A percentile compares a stretch with the other conserved stretches of the same genome.
Conservation (phyloP, 2,329 filamentous ascomycete species). For the Penicillium hordei region DNA sequence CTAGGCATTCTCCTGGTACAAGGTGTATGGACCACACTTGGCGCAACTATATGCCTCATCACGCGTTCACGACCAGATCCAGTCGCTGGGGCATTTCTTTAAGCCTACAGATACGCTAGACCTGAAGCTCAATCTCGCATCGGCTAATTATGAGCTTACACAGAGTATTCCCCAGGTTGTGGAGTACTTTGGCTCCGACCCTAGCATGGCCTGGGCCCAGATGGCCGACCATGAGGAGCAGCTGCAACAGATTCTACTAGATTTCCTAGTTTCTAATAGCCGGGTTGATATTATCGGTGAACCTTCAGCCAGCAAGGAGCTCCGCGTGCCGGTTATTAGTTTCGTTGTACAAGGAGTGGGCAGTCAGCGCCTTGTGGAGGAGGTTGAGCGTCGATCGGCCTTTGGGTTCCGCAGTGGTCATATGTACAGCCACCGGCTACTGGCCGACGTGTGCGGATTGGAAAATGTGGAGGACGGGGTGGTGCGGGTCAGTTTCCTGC, state of each 20-base stretch:
- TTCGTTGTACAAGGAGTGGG: conserved; percentile 61
- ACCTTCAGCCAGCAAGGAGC: conserved; percentile 46
- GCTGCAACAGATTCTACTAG: conserved; percentile 60
- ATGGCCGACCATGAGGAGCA: conserved; percentile 61
- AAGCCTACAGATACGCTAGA: conserved; percentile 59
- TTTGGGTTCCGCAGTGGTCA: conserved; percentile 67
- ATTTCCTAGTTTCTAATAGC: conserved; percentile 55
- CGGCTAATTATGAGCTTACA: conserved; percentile 68
- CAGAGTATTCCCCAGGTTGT: conserved; percentile 62
- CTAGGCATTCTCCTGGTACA: conserved; percentile 73
- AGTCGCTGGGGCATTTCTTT: conserved; percentile 66
- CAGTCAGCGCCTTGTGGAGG: conserved; percentile 60
- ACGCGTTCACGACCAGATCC: conserved; percentile 56
- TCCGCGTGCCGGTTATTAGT: conserved; percentile 65
- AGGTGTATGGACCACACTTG: conserved; percentile 76
- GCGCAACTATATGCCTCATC: conserved; percentile 67
- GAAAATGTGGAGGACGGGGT: conserved; percentile 61
- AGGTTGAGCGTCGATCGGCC: conserved; percentile 58
- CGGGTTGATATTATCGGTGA: conserved; percentile 62
- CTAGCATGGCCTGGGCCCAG: conserved; percentile 47
- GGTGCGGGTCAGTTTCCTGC: conserved; percentile 68
- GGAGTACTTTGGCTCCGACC: conserved; percentile 56
- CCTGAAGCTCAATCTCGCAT: conserved; percentile 68
- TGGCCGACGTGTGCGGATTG: conserved; percentile 59
- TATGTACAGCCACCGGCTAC: conserved; percentile 67